A percentile compares a stretch with the other conserved stretches of the same genome.
phyloP scores from a whole-genome alignment of 257 asterid genomes.

The Solanum tacnaense region DNA sequence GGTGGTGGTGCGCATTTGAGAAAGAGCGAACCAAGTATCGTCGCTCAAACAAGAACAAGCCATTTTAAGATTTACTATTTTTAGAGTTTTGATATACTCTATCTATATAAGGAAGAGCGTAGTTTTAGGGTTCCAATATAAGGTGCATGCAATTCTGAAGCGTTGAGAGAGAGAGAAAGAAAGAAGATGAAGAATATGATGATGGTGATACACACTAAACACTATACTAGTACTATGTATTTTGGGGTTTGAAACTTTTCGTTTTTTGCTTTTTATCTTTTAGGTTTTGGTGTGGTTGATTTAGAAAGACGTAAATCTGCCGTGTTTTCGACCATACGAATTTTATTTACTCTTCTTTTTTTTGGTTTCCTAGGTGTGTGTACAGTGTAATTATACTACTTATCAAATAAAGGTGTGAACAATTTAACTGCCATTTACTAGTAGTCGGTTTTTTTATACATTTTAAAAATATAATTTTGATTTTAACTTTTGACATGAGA shows the following conservation, averaged over 20 bases:
- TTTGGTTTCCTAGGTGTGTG: too few relatives aligned
- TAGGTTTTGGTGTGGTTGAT: neutral
- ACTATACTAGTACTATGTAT: neutral
- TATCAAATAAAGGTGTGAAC: neutral
- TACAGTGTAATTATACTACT: too few relatives aligned
- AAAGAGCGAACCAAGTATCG: constrained; percentile 8
- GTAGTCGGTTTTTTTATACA: too few relatives aligned
- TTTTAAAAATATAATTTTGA: too few relatives aligned
- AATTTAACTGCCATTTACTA: too few relatives aligned
- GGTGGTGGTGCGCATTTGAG: constrained; percentile 14
- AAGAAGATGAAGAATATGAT: neutral
- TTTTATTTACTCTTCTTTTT: neutral
- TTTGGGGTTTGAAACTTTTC: neutral
- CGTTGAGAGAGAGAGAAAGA: neutral
- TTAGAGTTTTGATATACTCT: neutral
- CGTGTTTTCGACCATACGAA: neutral
- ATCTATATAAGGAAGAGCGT: neutral
- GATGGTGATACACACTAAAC: neutral
- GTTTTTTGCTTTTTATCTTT: neutral
- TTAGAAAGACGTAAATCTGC: neutral
- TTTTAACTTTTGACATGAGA: too few relatives aligned
- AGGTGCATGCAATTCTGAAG: constrained; percentile 4
- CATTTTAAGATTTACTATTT: neutral
- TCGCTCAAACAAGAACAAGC: constrained; percentile 22
- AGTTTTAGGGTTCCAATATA: neutral